These are phyloP conservation scores for Fusarium sp. DNA, from an alignment of 2,329 filamentous ascomycete species.

Conservation along the genomic window DNA sequence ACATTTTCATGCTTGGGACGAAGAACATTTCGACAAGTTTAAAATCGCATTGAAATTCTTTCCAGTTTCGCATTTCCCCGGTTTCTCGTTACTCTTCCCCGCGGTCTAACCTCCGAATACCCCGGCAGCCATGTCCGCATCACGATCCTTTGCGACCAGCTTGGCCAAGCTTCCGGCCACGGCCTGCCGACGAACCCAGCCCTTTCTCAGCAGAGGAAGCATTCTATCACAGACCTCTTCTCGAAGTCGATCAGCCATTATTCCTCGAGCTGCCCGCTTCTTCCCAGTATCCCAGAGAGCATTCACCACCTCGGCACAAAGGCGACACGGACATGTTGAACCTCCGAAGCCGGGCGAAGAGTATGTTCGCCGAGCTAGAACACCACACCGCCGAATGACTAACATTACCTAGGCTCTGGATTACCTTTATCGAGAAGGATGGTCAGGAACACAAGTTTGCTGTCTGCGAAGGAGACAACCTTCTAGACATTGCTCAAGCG, in stretches of 20 bases:
- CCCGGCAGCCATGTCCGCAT: constrained; percentile 46
- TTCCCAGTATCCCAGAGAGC: constrained; percentile 51
- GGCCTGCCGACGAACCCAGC: constrained; percentile 46
- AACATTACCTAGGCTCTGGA: constrained; percentile 71
- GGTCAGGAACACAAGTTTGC: constrained; percentile 79
- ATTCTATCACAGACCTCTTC: constrained; percentile 19
- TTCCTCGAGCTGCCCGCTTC: constrained; percentile 20
- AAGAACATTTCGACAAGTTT: constrained; percentile 4
- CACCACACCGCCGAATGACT: constrained; percentile 3
- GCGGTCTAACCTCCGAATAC: constrained; percentile 22
- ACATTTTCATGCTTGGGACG: constrained; percentile 22
- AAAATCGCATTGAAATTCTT: constrained; percentile 8
- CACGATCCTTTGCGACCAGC: constrained; percentile 49
- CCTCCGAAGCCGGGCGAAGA: constrained; percentile 92
- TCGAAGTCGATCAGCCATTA: constrained; percentile 37
- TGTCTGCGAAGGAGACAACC: constrained; percentile 88
- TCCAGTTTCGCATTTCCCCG: constrained; percentile 6
- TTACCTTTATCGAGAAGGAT: constrained; percentile 96
- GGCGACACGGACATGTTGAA: constrained; percentile 81
- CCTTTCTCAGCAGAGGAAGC: constrained; percentile 30
- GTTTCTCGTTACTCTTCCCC: constrained; percentile 15
- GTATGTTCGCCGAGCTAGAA: constrained; percentile 61
- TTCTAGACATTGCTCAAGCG: constrained; percentile 94
- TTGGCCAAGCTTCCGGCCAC: constrained; percentile 49
- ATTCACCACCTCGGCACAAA: constrained; percentile 74